Evolutionary conservation across 2,329 filamentous ascomycete species (phyloP), one percentile per base, ranked within the genome.

Genomic region (Microsporum canis): DNA sequence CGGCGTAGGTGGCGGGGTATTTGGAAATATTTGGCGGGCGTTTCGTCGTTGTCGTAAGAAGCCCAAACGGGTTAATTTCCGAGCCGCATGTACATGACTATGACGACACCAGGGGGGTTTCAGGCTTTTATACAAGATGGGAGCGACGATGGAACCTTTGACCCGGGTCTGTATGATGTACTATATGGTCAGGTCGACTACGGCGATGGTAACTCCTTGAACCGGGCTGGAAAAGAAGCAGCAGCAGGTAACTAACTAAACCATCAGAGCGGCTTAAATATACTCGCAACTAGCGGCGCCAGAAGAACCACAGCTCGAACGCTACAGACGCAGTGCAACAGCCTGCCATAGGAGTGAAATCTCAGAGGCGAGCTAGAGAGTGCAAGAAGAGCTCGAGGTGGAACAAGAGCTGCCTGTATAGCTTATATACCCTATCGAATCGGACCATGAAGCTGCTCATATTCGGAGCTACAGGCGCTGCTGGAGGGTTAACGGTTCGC

Each of bases 381-480:
- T 6, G 12, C 10, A 17, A 23, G n/a, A 17, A 23, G 41, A 45
- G 14, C 3, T 6, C 6, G 10, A 45, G 41, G 12, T 45, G 41
- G 41, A 5, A n/a, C 41, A 12, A 8, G 8, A 23, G 41, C 12
- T 17, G 10, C 3, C 41, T 5, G 4, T 5, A 14, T 5, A 45
- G 41, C n/a, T 17, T n/a, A 23, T 8, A 14, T 14, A 14, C 17
- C 43, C 39, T n/a, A n/a, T 43, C 39, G 17, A 43, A n/a, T n/a
- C n/a, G 17, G 29, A 41, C 12, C 23, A 68, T 75, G 63, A 76
- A 60, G 23, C 45, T 65, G 29, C 61, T 65, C 39, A 62, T 65
- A 33, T 55, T 65, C 38, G 63, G 64, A 39, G 63, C 59, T 17
- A 65, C 61, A n/a, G 63, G 61, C 3, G 33, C 49, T 2, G 58